Conservation (phyloP, 2,329 filamentous ascomycete species). For the Ceratocystis colombiana region DNA sequence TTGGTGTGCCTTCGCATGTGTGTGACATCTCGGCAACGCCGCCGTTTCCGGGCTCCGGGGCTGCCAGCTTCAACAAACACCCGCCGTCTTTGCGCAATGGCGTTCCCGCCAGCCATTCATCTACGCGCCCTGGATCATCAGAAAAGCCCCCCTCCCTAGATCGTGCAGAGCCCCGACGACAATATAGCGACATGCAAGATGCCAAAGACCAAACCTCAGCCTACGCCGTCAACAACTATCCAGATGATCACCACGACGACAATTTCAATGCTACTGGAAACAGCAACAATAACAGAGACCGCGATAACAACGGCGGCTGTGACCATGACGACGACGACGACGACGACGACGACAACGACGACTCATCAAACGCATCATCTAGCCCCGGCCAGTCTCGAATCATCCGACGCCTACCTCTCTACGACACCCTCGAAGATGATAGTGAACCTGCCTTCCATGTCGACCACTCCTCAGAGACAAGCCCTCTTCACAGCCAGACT, state of each 20-base stretch:
- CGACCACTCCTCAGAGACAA: constrained; percentile 31
- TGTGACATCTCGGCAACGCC: constrained; percentile 14
- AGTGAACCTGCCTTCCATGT: constrained; percentile 48
- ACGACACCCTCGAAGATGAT: constrained; percentile 38
- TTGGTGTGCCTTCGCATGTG: constrained; percentile 28
- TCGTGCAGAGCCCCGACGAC: neutral
- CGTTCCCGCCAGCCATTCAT: neutral
- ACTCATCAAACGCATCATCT: constrained; percentile 42
- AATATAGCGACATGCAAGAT: neutral
- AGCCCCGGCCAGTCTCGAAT: constrained; percentile 49
- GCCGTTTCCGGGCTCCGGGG: constrained; percentile 7
- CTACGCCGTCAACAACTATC: neutral
- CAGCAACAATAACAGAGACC: neutral
- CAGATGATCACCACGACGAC: neutral
- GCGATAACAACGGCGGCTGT: neutral
- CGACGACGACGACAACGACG: constrained; percentile 34
- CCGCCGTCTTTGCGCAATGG: neutral
- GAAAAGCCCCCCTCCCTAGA: neutral
- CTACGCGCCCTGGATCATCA: neutral
- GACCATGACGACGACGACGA: constrained; percentile 26
- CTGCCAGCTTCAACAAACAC: constrained; percentile 1
- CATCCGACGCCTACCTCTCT: constrained; percentile 46
- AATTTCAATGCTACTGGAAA: neutral
- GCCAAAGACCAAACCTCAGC: neutral
- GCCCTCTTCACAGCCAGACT: constrained; percentile 27